Percentiles rank a stretch among this genome's conserved stretches.
phyloP scores from a whole-genome alignment of 2,329 filamentous ascomycete species.

The Clarireedia sp. region DNA sequence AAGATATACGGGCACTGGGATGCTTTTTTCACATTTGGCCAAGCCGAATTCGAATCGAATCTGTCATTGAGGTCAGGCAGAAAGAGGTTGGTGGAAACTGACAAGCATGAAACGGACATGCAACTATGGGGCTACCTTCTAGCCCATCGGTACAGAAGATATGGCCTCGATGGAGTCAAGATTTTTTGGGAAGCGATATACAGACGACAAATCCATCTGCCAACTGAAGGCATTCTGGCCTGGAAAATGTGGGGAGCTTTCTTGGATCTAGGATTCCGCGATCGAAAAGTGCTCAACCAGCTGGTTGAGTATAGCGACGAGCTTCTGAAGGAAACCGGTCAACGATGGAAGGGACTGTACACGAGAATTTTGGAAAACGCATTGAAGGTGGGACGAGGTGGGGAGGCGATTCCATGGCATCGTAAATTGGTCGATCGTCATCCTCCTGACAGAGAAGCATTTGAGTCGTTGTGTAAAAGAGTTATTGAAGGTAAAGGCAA shows the following conservation, averaged over 20 bases:
- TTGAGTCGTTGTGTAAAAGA: conserved; percentile 31
- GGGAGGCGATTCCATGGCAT: conserved; percentile 24
- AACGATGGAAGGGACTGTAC: conserved; percentile 35
- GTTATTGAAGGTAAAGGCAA: conserved; percentile 20
- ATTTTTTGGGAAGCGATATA: conserved; percentile 37
- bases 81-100: conserved; percentile 28
- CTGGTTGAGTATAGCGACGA: conserved; percentile 35
- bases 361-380: conserved; percentile 34
- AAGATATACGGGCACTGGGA: conserved; percentile 12
- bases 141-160: conserved; percentile 32
- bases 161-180: conserved; percentile 35
- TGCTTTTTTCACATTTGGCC: conserved; percentile 4
- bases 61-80: conserved; percentile 12
- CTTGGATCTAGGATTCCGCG: conserved; percentile 31
- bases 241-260: conserved; percentile 39
- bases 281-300: conserved; percentile 29
- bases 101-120: conserved; percentile 26
- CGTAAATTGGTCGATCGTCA: conserved; percentile 22
- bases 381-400: conserved; percentile 22
- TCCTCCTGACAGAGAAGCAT: conserved; percentile 29
- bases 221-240: conserved; percentile 32
- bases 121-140: conserved; percentile 35
- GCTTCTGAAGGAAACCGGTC: conserved; percentile 32
- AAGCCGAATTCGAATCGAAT: conserved; percentile 29
- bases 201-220: conserved; percentile 32